These are phyloP conservation scores for Penicillium cataractarum DNA, from an alignment of 495 filamentous ascomycete species.

Conservation along the genomic window DNA sequence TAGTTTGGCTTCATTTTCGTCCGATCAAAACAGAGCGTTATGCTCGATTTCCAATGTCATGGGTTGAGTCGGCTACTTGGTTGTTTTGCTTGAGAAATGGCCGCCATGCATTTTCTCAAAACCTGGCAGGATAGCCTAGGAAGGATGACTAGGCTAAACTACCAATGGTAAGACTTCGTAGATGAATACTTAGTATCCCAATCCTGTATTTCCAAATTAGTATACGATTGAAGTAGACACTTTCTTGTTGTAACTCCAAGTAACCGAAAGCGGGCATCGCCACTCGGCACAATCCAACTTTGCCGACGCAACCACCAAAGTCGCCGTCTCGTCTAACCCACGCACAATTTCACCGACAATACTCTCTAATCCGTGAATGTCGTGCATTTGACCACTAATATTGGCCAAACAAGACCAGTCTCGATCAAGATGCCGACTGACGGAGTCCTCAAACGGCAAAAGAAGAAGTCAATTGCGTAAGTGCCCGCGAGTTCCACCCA, in stretches of 20 bases:
- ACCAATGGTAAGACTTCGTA: no score
- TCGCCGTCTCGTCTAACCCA: neutral
- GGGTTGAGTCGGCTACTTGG: no score
- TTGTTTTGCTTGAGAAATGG: no score
- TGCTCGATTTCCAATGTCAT: no score
- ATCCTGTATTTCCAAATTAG: neutral
- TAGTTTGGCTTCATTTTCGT: no score
- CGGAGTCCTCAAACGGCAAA: constrained; percentile 23
- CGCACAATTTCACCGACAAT: neutral
- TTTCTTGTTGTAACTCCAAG: neutral
- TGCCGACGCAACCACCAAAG: neutral
- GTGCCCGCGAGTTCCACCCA: neutral
- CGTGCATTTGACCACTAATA: neutral
- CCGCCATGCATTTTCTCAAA: no score
- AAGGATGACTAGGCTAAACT: no score
- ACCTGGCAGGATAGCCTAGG: no score
- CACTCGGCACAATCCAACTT: constrained; percentile 9
- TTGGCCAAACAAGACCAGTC: constrained; percentile 5
- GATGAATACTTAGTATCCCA: neutral
- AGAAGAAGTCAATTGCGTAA: constrained; percentile 37
- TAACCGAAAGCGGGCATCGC: constrained; percentile 5
- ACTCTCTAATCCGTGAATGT: neutral
- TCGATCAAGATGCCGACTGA: neutral
- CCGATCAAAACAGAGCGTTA: no score
- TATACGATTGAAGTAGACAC: neutral